Percentiles rank a stretch among this genome's conserved stretches.
Evolutionary conservation across 371 early-diverging fungal species (phyloP).

Genomic region (Lichtheimia hyalospora): DNA sequence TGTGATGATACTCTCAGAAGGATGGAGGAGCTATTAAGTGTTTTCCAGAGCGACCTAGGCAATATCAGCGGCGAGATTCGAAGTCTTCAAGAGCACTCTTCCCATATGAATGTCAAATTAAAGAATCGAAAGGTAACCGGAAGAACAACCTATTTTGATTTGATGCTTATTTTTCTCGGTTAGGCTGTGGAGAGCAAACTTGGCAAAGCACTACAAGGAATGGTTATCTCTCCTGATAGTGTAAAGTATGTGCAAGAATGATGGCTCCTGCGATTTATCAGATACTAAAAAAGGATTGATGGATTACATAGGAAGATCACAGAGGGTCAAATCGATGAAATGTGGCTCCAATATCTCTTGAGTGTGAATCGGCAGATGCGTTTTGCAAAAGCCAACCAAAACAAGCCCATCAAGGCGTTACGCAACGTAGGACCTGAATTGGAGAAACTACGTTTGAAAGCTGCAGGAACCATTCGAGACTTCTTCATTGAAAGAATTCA

Average conservation of each 20-base stretch:
- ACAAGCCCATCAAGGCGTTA: conserved; percentile 65
- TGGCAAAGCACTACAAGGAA: conserved; percentile 73
- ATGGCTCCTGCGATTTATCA: background rate
- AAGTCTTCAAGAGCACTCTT: conserved; percentile 78
- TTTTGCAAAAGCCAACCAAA: conserved; percentile 68
- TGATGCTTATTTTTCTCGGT: background rate
- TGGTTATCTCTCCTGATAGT: conserved; percentile 78
- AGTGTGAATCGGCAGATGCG: conserved; percentile 86
- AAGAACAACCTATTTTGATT: background rate
- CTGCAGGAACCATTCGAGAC: conserved; percentile 81
- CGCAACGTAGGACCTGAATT: conserved; percentile 89
- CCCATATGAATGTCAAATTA: conserved; percentile 76
- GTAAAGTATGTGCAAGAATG: conserved; percentile 48
- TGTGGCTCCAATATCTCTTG: conserved; percentile 75
- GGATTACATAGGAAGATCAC: conserved; percentile 66
- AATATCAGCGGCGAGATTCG: conserved; percentile 87
- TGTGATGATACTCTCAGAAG: conserved; percentile 83
- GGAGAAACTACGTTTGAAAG: conserved; percentile 80
- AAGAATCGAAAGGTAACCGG: conserved; percentile 74
- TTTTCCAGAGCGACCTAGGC: conserved; percentile 85
- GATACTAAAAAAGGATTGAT: background rate
- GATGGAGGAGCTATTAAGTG: conserved; percentile 83
- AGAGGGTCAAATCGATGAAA: conserved; percentile 87
- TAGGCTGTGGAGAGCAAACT: conserved; percentile 70
- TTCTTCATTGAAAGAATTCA: conserved; percentile 85